Conservation (phyloP, 345 rosid species). For the Camelina laxa region DNA sequence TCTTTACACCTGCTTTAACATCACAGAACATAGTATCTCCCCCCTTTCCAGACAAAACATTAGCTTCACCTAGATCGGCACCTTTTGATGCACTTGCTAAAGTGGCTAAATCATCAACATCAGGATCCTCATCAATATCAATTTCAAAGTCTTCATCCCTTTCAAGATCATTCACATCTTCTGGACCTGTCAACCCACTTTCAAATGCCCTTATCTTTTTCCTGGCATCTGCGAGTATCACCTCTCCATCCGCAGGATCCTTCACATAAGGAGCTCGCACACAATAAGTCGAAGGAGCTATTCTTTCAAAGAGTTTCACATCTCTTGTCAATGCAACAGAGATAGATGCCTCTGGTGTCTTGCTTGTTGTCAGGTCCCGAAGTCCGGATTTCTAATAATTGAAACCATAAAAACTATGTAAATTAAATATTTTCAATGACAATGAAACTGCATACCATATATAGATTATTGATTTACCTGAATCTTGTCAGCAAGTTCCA, state of each 20-base stretch:
- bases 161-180: slow-evolving; percentile 87
- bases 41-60: slow-evolving; percentile 52
- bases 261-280: slow-evolving; percentile 88
- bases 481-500: slow-evolving; percentile 97
- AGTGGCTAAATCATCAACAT: slow-evolving; percentile 80
- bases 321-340: slow-evolving; percentile 99
- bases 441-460: neutral
- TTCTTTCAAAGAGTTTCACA: slow-evolving; percentile 97
- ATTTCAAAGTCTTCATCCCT: slow-evolving; percentile 88
- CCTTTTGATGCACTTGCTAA: slow-evolving; percentile 55
- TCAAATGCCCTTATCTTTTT: slow-evolving; percentile 91
- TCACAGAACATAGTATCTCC: slow-evolving; percentile 48
- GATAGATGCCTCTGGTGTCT: slow-evolving; percentile 99
- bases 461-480: slow-evolving; percentile 59
- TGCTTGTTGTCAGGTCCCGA: slow-evolving; percentile 94
- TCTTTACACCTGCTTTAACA: slow-evolving; percentile 44
- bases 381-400: slow-evolving; percentile 89
- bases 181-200: slow-evolving; percentile 83
- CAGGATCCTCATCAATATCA: slow-evolving; percentile 96
- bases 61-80: slow-evolving; percentile 50
- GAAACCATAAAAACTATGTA: slow-evolving; percentile 29
- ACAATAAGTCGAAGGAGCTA: slow-evolving; percentile 99
- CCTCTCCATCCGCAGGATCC: slow-evolving; percentile 93
- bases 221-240: slow-evolving; percentile 86
- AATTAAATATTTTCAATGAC: neutral